Percentiles rank a stretch among this genome's conserved stretches.
Evolutionary conservation across 2,329 filamentous ascomycete species (phyloP).

Genomic region (Fusarium sp.): DNA sequence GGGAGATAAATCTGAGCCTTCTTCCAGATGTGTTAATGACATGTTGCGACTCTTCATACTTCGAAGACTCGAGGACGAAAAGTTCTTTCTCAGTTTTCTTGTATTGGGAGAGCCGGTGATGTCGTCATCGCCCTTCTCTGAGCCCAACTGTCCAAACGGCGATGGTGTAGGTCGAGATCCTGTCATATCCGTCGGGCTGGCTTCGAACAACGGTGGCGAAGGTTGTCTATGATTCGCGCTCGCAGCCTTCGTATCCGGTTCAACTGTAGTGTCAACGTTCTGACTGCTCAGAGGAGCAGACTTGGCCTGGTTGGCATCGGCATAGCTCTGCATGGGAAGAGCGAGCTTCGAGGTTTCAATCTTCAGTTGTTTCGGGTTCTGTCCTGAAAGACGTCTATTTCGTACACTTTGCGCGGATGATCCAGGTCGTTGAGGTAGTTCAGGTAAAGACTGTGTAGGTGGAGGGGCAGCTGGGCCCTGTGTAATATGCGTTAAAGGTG

Average conservation of each 20-base stretch:
- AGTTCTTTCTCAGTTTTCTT: slow-evolving; percentile 67
- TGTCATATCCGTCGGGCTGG: slow-evolving; percentile 40
- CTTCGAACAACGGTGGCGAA: slow-evolving; percentile 39
- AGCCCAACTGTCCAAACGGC: slow-evolving; percentile 45
- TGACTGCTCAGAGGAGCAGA: slow-evolving; percentile 14
- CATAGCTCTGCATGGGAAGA: slow-evolving; percentile 30
- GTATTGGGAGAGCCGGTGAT: slow-evolving; percentile 62
- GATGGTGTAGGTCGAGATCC: slow-evolving; percentile 39
- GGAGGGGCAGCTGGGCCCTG: slow-evolving; percentile 53
- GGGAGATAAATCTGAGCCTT: slow-evolving; percentile 72
- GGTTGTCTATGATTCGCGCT: slow-evolving; percentile 32
- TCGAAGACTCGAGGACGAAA: slow-evolving; percentile 73
- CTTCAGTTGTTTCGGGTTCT: slow-evolving; percentile 82
- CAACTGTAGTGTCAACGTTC: slow-evolving; percentile 8
- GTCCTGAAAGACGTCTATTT: slow-evolving; percentile 80
- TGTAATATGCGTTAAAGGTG: slow-evolving; percentile 31
- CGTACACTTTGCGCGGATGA: slow-evolving; percentile 65
- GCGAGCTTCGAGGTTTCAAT: slow-evolving; percentile 73
- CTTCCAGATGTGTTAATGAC: slow-evolving; percentile 69
- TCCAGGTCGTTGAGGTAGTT: slow-evolving; percentile 49
- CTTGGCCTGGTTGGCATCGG: slow-evolving; percentile 17
- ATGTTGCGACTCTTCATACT: slow-evolving; percentile 79
- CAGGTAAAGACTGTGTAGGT: slow-evolving; percentile 57
- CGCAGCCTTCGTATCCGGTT: slow-evolving; percentile 5
- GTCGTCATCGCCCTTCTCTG: slow-evolving; percentile 49